A percentile compares a stretch with the other conserved stretches of the same genome.
Conservation (phyloP, 768 basidiomycete species). For the Lactifluus echinatus region DNA sequence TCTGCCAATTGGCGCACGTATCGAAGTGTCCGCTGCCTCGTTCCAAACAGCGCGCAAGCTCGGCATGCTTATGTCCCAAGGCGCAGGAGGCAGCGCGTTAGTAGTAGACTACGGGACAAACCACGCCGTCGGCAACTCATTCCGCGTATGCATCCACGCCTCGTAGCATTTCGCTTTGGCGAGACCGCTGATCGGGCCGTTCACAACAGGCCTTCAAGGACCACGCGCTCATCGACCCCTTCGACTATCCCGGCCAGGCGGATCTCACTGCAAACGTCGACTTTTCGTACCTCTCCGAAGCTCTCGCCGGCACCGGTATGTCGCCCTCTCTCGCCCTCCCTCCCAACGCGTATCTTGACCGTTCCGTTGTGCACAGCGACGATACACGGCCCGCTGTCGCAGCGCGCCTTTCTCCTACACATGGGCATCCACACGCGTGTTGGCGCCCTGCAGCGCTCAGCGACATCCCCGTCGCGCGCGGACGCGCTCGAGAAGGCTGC, state of each 20-base stretch:
- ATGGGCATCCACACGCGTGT: constrained; percentile 72
- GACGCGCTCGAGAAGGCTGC: constrained; percentile 51
- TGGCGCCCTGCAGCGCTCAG: constrained; percentile 46
- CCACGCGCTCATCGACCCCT: constrained; percentile 79
- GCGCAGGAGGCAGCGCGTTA: constrained; percentile 42
- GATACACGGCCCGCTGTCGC: constrained; percentile 61
- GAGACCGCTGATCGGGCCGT: neutral
- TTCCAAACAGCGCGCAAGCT: constrained; percentile 61
- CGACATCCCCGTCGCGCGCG: constrained; percentile 40
- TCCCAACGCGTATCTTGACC: too few relatives aligned
- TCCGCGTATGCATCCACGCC: constrained; percentile 52
- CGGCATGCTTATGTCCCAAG: constrained; percentile 41
- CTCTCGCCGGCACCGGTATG: constrained; percentile 57
- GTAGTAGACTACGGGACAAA: constrained; percentile 87
- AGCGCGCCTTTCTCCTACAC: constrained; percentile 65
- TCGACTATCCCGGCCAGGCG: constrained; percentile 75
- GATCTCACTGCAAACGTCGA: constrained; percentile 98
- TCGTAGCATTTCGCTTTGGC: neutral
- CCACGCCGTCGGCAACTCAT: constrained; percentile 58
- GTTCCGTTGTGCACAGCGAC: constrained; percentile 26
- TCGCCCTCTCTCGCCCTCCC: constrained; percentile 1
- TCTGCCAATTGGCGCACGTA: constrained; percentile 57
- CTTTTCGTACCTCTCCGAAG: constrained; percentile 80
- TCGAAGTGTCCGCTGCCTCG: constrained; percentile 74
- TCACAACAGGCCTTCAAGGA: constrained; percentile 74